phyloP scores from a whole-genome alignment of 495 filamentous ascomycete genomes.

The Penicillium malachiteum region DNA sequence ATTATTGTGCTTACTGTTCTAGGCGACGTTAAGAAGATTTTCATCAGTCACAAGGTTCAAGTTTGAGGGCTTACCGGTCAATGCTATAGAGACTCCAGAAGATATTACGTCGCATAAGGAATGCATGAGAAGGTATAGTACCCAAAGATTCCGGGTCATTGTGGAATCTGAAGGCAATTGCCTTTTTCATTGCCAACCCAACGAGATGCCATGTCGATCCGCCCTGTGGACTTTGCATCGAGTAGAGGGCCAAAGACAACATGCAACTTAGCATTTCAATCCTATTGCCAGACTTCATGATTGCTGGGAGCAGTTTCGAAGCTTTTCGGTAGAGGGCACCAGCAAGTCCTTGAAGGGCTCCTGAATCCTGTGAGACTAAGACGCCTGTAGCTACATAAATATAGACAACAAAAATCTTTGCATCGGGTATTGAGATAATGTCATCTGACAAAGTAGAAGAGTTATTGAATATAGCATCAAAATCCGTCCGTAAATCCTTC shows the following conservation, averaged over 20 bases:
- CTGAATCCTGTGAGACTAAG: constrained; percentile 17
- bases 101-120: constrained; percentile 5
- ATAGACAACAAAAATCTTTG: constrained; percentile 19
- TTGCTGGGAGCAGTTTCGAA: constrained; percentile 12
- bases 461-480: constrained; percentile 12
- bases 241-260: constrained; percentile 23
- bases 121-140: neutral
- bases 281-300: constrained; percentile 9
- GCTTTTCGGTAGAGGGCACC: constrained; percentile 10
- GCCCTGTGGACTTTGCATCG: constrained; percentile 19
- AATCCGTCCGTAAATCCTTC: constrained; percentile 8
- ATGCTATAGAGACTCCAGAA: constrained; percentile 29
- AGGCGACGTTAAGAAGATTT: neutral
- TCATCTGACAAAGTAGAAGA: neutral
- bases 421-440: neutral
- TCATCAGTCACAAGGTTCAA: neutral
- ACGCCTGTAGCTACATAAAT: constrained; percentile 20
- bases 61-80: constrained; percentile 18
- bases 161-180: constrained; percentile 24
- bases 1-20: constrained; percentile 25
- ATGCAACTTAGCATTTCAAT: constrained; percentile 21
- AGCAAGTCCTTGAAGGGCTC: constrained; percentile 11
- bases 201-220: constrained; percentile 30
- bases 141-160: constrained; percentile 12
- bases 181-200: constrained; percentile 29